Percentiles rank a stretch among this genome's conserved stretches.
Evolutionary conservation across 768 basidiomycete genomes (phyloP).

Genomic region (Mycena sanguinolenta): DNA sequence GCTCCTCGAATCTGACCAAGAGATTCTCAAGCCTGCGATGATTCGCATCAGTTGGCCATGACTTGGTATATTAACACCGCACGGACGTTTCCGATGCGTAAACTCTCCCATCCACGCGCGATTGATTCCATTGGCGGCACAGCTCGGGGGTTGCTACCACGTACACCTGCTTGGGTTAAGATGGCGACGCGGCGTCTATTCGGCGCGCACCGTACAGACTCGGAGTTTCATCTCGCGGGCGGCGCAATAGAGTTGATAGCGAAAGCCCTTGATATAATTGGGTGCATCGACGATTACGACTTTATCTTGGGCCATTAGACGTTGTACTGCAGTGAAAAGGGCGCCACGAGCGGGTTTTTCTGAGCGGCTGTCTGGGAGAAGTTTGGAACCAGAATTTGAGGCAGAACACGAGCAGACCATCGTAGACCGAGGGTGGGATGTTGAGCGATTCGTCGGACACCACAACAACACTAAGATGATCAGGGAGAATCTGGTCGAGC

Average conservation of each 20-base stretch:
- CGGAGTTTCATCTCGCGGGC: constrained; percentile 89
- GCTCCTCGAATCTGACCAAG: constrained; percentile 92
- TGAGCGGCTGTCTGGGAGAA: constrained; percentile 70
- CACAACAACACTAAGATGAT: constrained; percentile 60
- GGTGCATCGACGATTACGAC: constrained; percentile 91
- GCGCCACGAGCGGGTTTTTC: constrained; percentile 93
- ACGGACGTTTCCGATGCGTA: constrained; percentile 85
- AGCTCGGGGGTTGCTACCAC: constrained; percentile 81
- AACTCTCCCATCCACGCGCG: constrained; percentile 57
- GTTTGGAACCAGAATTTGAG: constrained; percentile 10
- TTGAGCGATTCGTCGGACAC: constrained; percentile 83
- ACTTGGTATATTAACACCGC: constrained; percentile 2
- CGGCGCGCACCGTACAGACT: constrained; percentile 83
- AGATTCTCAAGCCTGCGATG: constrained; percentile 83
- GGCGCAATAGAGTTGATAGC: constrained; percentile 98
- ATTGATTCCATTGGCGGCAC: constrained; percentile 82
- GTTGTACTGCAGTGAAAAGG: constrained; percentile 86
- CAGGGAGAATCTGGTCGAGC: constrained; percentile 68
- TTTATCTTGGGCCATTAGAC: constrained; percentile 77
- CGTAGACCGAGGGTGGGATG: constrained; percentile 75
- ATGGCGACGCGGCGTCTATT: constrained; percentile 20
- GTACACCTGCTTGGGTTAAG: constrained; percentile 66
- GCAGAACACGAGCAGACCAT: constrained; percentile 63
- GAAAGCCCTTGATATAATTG: constrained; percentile 99
- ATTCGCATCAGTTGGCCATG: constrained; percentile 1